Percentiles rank a stretch among this genome's conserved stretches.
These are phyloP conservation scores for Aschersonia sp. DNA, from an alignment of 2,329 filamentous ascomycete genomes.

Conservation along the genomic window DNA sequence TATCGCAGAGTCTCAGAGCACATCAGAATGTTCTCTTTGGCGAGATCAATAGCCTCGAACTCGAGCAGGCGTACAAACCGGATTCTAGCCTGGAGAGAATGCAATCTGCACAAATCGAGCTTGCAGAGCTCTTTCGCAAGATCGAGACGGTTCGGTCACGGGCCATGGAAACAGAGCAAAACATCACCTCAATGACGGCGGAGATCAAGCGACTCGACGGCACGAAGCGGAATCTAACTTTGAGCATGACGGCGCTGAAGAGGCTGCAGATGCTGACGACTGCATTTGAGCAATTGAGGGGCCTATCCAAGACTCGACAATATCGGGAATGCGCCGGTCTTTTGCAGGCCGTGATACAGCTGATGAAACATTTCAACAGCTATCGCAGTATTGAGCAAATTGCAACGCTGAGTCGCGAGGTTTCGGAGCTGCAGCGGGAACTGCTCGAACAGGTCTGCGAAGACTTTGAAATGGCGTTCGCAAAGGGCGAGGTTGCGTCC, in stretches of 20 bases:
- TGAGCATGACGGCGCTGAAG: conserved; percentile 97
- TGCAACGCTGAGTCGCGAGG: conserved; percentile 79
- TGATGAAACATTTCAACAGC: conserved; percentile 97
- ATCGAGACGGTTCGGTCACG: conserved; percentile 86
- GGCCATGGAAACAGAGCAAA: conserved; percentile 82
- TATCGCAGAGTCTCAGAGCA: conserved; percentile 56
- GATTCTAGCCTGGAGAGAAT: conserved; percentile 83
- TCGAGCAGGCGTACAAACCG: conserved; percentile 72
- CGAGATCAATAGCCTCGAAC: conserved; percentile 60
- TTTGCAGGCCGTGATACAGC: conserved; percentile 86
- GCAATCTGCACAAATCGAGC: conserved; percentile 77
- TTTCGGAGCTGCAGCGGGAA: conserved; percentile 85
- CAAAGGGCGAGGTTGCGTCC: conserved; percentile 66
- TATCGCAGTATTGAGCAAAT: conserved; percentile 98
- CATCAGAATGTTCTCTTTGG: conserved; percentile 73
- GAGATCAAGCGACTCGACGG: conserved; percentile 96
- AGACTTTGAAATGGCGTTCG: conserved; percentile 92
- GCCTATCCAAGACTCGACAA: conserved; percentile 70
- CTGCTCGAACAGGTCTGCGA: conserved; percentile 96
- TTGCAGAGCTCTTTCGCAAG: conserved; percentile 81
- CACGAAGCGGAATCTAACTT: conserved; percentile 89
- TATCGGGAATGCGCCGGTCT: conserved; percentile 92
- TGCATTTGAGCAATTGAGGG: conserved; percentile 90
- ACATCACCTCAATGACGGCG: conserved; percentile 96
- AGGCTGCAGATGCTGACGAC: conserved; percentile 96